phyloP scores from a whole-genome alignment of 306 rosid genomes.

The Ormosia semicastrata region DNA sequence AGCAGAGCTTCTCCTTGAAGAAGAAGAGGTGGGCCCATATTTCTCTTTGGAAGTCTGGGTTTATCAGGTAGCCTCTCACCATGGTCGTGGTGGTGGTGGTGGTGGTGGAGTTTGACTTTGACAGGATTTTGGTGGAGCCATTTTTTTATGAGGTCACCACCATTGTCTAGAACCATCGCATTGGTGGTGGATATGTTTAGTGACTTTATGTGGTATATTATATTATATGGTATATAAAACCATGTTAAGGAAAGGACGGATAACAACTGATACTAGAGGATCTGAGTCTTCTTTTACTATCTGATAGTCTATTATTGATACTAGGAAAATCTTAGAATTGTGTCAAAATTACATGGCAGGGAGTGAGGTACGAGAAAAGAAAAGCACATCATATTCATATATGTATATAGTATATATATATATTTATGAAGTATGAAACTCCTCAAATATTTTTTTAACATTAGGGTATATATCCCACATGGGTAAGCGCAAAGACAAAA shows the following conservation, averaged over 20 bases:
- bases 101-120: neutral
- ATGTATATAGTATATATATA: neutral
- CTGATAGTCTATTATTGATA: neutral
- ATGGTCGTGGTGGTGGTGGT: too few species aligned
- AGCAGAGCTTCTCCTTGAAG: conserved; percentile 58
- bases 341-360: conserved; percentile 11
- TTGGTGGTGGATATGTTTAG: conserved; percentile 29
- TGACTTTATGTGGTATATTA: neutral
- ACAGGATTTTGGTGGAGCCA: conserved; percentile 56
- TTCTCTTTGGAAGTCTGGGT: too few species aligned
- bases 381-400: neutral
- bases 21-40: too few species aligned
- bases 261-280: neutral
- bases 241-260: neutral
- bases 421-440: neutral
- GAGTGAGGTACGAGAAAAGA: neutral
- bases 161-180: conserved; percentile 61
- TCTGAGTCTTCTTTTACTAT: neutral
- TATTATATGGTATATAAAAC: neutral
- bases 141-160: conserved; percentile 60
- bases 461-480: neutral
- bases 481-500: neutral
- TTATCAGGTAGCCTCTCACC: too few species aligned
- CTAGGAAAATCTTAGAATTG: neutral
- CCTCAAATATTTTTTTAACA: neutral